Evolutionary conservation across 116 monocot species (phyloP).

Genomic region (Trichopus zeylanicus): DNA sequence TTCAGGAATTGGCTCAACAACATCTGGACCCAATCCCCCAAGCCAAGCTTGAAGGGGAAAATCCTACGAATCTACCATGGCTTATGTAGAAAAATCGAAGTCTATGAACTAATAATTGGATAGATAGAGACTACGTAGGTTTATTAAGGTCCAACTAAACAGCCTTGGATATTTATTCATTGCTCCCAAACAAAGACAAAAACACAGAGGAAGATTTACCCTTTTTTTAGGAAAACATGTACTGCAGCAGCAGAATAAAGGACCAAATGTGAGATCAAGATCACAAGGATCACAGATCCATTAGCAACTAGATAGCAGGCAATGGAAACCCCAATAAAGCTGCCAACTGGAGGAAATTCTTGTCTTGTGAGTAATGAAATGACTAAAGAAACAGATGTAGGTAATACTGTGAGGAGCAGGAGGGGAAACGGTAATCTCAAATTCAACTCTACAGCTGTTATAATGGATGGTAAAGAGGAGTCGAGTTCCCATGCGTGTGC

Average conservation of each 20-base stretch:
- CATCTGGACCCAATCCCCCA: too few species aligned
- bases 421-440: slow-evolving; percentile 59
- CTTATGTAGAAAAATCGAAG: background rate
- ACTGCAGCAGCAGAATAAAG: slow-evolving; percentile 49
- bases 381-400: slow-evolving; percentile 37
- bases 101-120: too few species aligned
- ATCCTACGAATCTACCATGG: background rate
- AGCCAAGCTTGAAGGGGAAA: too few species aligned
- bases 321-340: slow-evolving; percentile 49
- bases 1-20: background rate
- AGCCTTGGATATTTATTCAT: background rate
- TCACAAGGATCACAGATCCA: slow-evolving; percentile 59
- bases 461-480: slow-evolving; percentile 64
- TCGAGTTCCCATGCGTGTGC: slow-evolving; percentile 80
- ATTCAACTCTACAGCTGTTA: slow-evolving; percentile 74
- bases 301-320: slow-evolving; percentile 79
- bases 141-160: background rate
- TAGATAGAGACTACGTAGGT: too few species aligned
- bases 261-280: slow-evolving; percentile 52
- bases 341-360: slow-evolving; percentile 37
- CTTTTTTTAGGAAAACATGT: slow-evolving; percentile 57
- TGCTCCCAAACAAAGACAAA: background rate
- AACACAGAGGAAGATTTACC: slow-evolving; percentile 31
- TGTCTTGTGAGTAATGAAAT: slow-evolving; percentile 25
- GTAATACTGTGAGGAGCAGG: slow-evolving; percentile 39